phyloP scores from a whole-genome alignment of 2,329 filamentous ascomycete genomes.

The Knufia fluminis region DNA sequence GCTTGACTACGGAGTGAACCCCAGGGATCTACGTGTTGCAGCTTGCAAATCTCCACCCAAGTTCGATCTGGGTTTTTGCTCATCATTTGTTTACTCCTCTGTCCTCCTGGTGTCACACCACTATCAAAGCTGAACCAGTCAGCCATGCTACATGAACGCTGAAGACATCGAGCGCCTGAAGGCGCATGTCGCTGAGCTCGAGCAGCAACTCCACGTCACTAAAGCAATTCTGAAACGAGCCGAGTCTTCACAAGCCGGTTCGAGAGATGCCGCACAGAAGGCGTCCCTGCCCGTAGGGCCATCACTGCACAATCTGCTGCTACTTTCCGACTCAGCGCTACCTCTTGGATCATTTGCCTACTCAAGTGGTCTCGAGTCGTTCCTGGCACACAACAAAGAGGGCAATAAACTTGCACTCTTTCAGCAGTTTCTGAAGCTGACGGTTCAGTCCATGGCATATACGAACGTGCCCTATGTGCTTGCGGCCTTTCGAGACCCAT shows the following conservation, averaged over 20 bases:
- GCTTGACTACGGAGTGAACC: not conserved
- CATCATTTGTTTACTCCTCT: not conserved
- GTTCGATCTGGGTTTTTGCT: not conserved
- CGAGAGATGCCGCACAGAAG: not conserved
- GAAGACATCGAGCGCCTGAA: conserved; percentile 15
- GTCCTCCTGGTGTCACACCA: no score
- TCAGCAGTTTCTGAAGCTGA: conserved; percentile 47
- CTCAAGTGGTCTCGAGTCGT: conserved; percentile 55
- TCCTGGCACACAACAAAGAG: conserved; percentile 47
- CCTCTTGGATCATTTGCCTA: conserved; percentile 58
- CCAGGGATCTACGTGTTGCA: not conserved
- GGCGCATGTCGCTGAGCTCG: conserved; percentile 36
- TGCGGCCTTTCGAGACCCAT: conserved; percentile 43
- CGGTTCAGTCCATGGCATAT: conserved; percentile 47
- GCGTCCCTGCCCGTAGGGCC: conserved; percentile 14
- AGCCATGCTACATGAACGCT: conserved; percentile 13
- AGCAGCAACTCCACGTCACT: conserved; percentile 38
- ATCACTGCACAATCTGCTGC: conserved; percentile 37
- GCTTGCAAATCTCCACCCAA: not conserved
- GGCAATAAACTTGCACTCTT: conserved; percentile 32
- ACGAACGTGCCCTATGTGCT: conserved; percentile 54
- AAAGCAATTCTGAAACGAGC: conserved; percentile 32
- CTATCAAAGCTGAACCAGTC: not conserved
- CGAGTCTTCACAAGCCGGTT: conserved; percentile 9
- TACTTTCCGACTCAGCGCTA: conserved; percentile 55